Evolutionary conservation across 1,284 basidiomycete species (phyloP).

Genomic region (Lentinula novae-zelandiae): DNA sequence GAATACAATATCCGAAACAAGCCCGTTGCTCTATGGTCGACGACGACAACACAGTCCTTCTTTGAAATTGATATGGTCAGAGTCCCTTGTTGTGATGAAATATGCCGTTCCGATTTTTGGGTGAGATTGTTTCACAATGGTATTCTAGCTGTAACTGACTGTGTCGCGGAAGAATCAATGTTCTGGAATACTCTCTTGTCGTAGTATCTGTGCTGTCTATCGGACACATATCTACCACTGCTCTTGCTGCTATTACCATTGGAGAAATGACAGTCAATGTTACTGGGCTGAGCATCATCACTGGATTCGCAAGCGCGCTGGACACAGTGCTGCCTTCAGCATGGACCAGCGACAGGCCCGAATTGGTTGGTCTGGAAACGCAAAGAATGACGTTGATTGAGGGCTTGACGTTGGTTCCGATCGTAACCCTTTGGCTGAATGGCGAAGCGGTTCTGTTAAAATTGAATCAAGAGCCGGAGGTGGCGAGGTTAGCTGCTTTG

Average conservation of each 20-base stretch:
- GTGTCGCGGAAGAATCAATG: slow-evolving; percentile 6
- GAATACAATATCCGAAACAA: neutral
- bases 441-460: slow-evolving; percentile 75
- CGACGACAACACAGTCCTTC: neutral
- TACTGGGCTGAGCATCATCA: slow-evolving; percentile 15
- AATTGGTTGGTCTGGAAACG: slow-evolving; percentile 17
- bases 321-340: slow-evolving; percentile 18
- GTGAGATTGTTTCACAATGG: slow-evolving; percentile 1
- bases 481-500: slow-evolving; percentile 73
- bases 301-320: slow-evolving; percentile 17
- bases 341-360: slow-evolving; percentile 16
- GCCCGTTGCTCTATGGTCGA: neutral
- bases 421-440: slow-evolving; percentile 74
- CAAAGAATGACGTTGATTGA: slow-evolving; percentile 16
- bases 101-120: slow-evolving; percentile 14
- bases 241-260: slow-evolving; percentile 15
- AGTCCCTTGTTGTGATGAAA: slow-evolving; percentile 4
- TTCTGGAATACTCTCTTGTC: slow-evolving; percentile 15
- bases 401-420: slow-evolving; percentile 43
- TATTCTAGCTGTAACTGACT: neutral
- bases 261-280: slow-evolving; percentile 17
- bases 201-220: slow-evolving; percentile 15
- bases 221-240: slow-evolving; percentile 13
- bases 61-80: slow-evolving; percentile 5
- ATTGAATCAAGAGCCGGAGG: slow-evolving; percentile 83